A percentile compares a stretch with the other conserved stretches of the same genome.
These are phyloP conservation scores for Auriculariales sp. DNA, from an alignment of 768 basidiomycete genomes.

Conservation along the genomic window DNA sequence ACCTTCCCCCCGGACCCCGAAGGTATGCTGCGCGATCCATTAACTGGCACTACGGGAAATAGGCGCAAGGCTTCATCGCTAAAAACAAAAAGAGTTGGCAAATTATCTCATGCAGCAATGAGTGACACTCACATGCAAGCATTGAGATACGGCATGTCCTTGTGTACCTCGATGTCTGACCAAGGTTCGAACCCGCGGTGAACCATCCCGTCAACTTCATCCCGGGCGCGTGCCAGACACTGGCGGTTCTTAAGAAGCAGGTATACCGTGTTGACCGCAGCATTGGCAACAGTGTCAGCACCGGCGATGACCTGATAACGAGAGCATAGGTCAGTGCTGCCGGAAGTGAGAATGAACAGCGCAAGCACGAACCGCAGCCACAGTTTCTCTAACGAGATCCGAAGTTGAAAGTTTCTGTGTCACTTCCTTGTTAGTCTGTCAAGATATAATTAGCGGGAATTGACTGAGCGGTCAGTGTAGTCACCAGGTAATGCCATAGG, in stretches of 20 bases:
- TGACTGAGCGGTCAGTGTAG: too few relatives aligned
- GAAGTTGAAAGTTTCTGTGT: too few relatives aligned
- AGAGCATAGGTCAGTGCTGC: neutral
- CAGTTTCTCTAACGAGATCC: too few relatives aligned
- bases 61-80: slow-evolving; percentile 39
- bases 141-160: neutral
- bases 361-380: too few relatives aligned
- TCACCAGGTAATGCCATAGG: too few relatives aligned
- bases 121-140: slow-evolving; percentile 1
- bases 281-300: slow-evolving; percentile 16
- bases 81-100: neutral
- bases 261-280: slow-evolving; percentile 13
- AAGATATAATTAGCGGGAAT: too few relatives aligned
- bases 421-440: too few relatives aligned
- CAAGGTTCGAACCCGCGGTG: neutral
- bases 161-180: neutral
- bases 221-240: slow-evolving; percentile 4
- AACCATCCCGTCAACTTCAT: slow-evolving; percentile 6
- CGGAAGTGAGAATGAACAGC: too few relatives aligned
- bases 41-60: slow-evolving; percentile 33
- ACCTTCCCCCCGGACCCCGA: slow-evolving; percentile 21
- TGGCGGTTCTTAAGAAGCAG: slow-evolving; percentile 3
- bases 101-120: neutral
- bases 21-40: slow-evolving; percentile 27
- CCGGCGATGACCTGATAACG: neutral